Conservation (phyloP, 805 yeast genomes). For the Ogataea naganishii region DNA sequence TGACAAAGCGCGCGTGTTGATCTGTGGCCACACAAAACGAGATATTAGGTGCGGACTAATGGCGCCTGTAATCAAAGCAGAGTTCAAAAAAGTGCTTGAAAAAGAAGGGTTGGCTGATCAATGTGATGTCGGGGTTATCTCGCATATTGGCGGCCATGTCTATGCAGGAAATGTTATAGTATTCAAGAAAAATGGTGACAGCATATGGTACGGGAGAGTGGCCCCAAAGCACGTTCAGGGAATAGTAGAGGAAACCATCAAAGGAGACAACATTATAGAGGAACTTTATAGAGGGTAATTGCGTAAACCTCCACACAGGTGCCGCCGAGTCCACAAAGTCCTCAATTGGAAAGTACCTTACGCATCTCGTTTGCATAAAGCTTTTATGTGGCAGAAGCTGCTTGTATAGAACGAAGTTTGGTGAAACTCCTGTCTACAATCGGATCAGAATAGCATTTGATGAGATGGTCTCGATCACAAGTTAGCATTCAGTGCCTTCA, state of each 20-base stretch:
- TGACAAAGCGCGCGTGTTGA: constrained; percentile 30
- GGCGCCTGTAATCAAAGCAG: constrained; percentile 50
- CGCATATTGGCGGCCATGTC: constrained; percentile 83
- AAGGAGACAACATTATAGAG: constrained; percentile 38
- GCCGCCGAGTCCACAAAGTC: too few relatives aligned
- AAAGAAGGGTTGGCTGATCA: constrained; percentile 21
- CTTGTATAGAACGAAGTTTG: too few relatives aligned
- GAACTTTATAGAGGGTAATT: constrained; percentile 46
- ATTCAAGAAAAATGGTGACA: constrained; percentile 34
- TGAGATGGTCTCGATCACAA: too few relatives aligned
- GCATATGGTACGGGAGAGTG: constrained; percentile 74
- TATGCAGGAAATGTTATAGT: constrained; percentile 76
- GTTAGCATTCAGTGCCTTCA: too few relatives aligned
- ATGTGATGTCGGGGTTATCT: constrained; percentile 42
- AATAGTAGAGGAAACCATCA: constrained; percentile 46
- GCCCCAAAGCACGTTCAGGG: constrained; percentile 60
- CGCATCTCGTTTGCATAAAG: too few relatives aligned
- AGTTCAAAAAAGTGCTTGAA: constrained; percentile 36
- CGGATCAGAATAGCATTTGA: too few relatives aligned
- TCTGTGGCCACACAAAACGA: constrained; percentile 60
- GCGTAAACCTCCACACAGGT: too few relatives aligned
- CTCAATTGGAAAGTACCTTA: too few relatives aligned
- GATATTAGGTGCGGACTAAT: constrained; percentile 60
- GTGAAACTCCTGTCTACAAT: too few relatives aligned
- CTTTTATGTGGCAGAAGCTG: too few relatives aligned